phyloP scores from a whole-genome alignment of 306 rosid species.

The Prunus dulcis region DNA sequence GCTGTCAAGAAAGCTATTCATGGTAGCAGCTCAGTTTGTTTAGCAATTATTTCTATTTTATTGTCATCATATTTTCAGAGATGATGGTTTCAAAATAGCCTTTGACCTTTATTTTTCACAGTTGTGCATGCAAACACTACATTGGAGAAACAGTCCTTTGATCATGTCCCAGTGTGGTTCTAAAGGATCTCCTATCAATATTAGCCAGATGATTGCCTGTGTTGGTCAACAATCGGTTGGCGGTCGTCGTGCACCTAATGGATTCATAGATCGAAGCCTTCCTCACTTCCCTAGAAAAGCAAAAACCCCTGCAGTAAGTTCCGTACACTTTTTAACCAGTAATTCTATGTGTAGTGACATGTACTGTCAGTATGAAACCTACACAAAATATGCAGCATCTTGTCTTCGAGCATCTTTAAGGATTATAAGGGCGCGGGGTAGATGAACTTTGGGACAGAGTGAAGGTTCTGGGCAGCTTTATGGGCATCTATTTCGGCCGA shows the following conservation, averaged over 20 bases:
- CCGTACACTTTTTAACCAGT: background rate
- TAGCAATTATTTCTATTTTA: conserved; percentile 9
- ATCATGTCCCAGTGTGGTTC: conserved; percentile 99
- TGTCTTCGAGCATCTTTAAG: no score
- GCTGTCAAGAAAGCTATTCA: conserved; percentile 1
- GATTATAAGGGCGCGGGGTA: no score
- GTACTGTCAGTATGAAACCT: background rate
- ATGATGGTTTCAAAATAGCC: background rate
- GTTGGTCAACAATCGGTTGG: conserved; percentile 96
- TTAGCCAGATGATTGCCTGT: conserved; percentile 94
- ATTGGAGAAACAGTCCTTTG: conserved; percentile 97
- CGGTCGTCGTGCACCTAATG: conserved; percentile 92
- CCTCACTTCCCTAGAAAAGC: conserved; percentile 81
- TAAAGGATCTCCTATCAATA: conserved; percentile 90
- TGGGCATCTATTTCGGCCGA: no score
- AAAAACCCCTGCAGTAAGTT: conserved; percentile 81
- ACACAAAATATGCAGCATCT: no score
- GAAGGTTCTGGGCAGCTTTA: no score
- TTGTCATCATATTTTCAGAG: background rate
- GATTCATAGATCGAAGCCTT: conserved; percentile 93
- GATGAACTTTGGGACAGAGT: no score
- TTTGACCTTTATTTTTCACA: conserved; percentile 20
- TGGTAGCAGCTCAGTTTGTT: conserved; percentile 4
- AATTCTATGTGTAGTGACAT: background rate
- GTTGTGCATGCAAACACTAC: conserved; percentile 81